phyloP scores from a whole-genome alignment of 805 yeast species.

The Nakazawaea pomicola region DNA sequence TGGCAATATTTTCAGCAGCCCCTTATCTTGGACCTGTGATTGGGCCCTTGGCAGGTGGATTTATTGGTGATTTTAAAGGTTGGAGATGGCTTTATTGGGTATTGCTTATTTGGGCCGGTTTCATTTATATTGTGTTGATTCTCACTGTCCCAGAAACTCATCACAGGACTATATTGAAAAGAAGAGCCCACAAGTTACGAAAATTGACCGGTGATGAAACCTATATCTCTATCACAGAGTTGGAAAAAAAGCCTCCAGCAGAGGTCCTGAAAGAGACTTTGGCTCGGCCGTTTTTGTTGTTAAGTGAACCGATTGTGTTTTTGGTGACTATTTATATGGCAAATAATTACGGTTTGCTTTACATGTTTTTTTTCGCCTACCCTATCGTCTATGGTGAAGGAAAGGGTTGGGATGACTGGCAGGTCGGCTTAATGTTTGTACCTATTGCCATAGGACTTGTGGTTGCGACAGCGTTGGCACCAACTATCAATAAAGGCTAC shows the following conservation, averaged over 20 bases:
- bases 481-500: conserved; percentile 42
- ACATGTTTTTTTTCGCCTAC: conserved; percentile 60
- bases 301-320: conserved; percentile 49
- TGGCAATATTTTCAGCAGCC: conserved; percentile 54
- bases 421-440: conserved; percentile 53
- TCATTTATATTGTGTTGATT: conserved; percentile 32
- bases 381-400: conserved; percentile 54
- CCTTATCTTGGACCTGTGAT: conserved; percentile 64
- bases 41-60: conserved; percentile 62
- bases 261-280: conserved; percentile 42
- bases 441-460: conserved; percentile 55
- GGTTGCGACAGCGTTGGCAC: conserved; percentile 33
- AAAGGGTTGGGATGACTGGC: conserved; percentile 49
- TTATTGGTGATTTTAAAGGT: conserved; percentile 37
- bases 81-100: conserved; percentile 77
- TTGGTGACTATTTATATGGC: conserved; percentile 57
- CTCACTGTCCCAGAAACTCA: conserved; percentile 57
- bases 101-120: conserved; percentile 47
- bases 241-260: conserved; percentile 33
- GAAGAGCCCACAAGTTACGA: conserved; percentile 50
- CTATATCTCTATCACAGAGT: conserved; percentile 43
- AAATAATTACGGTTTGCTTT: conserved; percentile 49
- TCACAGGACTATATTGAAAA: conserved; percentile 46
- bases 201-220: conserved; percentile 43
- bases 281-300: conserved; percentile 44